Conservation (phyloP, 768 basidiomycete genomes). For the Boletus rubescentipes region DNA sequence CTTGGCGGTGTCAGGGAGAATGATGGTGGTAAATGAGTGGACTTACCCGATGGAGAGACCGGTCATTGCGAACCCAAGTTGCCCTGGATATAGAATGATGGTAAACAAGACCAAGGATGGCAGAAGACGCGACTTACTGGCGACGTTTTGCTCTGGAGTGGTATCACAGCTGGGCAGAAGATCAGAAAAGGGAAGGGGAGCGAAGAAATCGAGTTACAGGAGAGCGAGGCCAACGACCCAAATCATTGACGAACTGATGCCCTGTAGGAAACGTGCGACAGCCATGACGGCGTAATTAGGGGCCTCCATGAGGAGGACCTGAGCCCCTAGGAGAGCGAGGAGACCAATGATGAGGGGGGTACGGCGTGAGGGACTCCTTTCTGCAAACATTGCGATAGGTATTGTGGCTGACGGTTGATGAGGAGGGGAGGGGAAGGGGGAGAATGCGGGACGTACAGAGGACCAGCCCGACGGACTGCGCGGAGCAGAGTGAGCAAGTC, state of each 20-base stretch:
- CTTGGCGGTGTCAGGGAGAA: conserved; percentile 28
- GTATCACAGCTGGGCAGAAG: conserved; percentile 49
- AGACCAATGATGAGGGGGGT: conserved; percentile 52
- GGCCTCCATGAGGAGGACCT: conserved; percentile 64
- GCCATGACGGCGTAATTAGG: conserved; percentile 56
- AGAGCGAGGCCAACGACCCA: conserved; percentile 65
- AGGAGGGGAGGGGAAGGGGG: neutral
- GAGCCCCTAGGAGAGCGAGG: conserved; percentile 49
- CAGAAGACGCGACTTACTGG: conserved; percentile 38
- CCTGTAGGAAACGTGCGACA: conserved; percentile 58
- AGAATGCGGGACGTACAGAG: conserved; percentile 39
- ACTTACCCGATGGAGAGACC: conserved; percentile 55
- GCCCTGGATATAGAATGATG: conserved; percentile 36
- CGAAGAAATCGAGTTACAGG: conserved; percentile 36
- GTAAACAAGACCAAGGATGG: neutral
- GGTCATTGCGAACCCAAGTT: conserved; percentile 60
- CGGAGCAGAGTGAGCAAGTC: conserved; percentile 2
- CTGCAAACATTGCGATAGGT: conserved; percentile 56
- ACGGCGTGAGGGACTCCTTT: conserved; percentile 46
- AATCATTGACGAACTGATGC: conserved; percentile 57
- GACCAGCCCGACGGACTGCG: conserved; percentile 56
- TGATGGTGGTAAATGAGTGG: neutral
- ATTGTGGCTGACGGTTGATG: conserved; percentile 44
- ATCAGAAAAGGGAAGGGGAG: conserved; percentile 8
- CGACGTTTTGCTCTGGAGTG: conserved; percentile 45